These are phyloP conservation scores for Saksenaea oblongispora DNA, from an alignment of 371 early-diverging fungal genomes.

Conservation along the genomic window DNA sequence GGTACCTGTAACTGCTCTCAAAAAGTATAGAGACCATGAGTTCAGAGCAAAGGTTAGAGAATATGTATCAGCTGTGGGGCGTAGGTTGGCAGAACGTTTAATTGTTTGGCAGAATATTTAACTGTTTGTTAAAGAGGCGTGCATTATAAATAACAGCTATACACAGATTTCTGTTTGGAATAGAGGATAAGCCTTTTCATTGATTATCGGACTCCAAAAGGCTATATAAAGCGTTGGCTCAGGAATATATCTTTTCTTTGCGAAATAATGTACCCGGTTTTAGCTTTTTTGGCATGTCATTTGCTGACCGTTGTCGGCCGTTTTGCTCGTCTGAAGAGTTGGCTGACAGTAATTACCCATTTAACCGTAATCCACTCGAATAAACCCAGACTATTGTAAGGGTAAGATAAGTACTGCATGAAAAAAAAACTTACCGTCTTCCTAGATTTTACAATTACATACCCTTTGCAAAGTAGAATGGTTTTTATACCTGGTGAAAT, in stretches of 20 bases:
- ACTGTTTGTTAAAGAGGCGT: no score
- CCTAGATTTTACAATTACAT: slow-evolving; percentile 24
- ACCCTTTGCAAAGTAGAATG: slow-evolving; percentile 26
- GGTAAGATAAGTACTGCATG: background rate
- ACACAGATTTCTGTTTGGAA: background rate
- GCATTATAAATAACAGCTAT: background rate
- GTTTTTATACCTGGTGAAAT: slow-evolving; percentile 23
- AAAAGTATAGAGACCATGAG: background rate
- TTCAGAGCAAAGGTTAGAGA: slow-evolving; percentile 7
- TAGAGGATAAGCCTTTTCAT: background rate
- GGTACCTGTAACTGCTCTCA: background rate
- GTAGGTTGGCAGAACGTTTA: slow-evolving; percentile 5
- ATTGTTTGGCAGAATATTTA: slow-evolving; percentile 9
- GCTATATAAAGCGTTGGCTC: background rate
- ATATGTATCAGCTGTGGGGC: slow-evolving; percentile 10
- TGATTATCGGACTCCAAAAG: background rate
- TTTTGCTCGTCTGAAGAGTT: background rate
- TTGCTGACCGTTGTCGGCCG: background rate
- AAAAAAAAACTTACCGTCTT: background rate
- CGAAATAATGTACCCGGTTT: background rate
- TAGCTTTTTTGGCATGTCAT: background rate
- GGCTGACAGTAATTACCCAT: background rate
- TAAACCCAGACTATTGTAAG: slow-evolving; percentile 12
- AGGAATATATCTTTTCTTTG: background rate
- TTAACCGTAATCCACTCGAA: slow-evolving; percentile 11